Conservation (phyloP, 805 yeast species). For the Brettanomyces sp. region DNA sequence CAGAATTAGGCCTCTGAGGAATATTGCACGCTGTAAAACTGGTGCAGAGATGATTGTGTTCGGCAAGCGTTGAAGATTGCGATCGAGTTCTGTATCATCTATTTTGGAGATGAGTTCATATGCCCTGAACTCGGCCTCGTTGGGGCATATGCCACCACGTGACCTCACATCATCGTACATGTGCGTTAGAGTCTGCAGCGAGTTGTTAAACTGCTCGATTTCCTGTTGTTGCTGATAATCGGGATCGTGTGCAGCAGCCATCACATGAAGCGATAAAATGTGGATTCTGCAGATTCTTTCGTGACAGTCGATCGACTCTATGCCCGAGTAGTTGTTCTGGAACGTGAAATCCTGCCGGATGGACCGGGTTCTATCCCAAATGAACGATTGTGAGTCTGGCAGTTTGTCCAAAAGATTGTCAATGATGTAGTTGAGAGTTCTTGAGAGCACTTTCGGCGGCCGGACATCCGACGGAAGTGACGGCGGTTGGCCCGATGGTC, state of each 20-base stretch:
- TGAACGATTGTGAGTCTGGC: constrained; percentile 80
- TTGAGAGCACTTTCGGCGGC: constrained; percentile 68
- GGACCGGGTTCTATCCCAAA: constrained; percentile 97
- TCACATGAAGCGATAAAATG: constrained; percentile 67
- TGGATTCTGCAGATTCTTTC: constrained; percentile 89
- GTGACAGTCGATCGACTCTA: constrained; percentile 88
- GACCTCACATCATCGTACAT: constrained; percentile 75
- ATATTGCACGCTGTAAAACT: constrained; percentile 61
- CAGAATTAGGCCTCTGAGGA: constrained; percentile 55
- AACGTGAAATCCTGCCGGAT: constrained; percentile 95
- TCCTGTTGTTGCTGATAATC: constrained; percentile 94
- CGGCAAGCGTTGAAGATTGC: constrained; percentile 66
- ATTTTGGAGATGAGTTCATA: constrained; percentile 73
- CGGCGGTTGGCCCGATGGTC: constrained; percentile 98
- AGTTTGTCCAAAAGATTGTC: constrained; percentile 52
- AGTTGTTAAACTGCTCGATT: constrained; percentile 85
- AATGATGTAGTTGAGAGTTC: constrained; percentile 64
- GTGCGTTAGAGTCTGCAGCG: constrained; percentile 79
- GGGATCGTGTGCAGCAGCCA: constrained; percentile 57
- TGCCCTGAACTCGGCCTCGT: constrained; percentile 90
- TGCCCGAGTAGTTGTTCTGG: constrained; percentile 88
- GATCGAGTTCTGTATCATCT: constrained; percentile 77
- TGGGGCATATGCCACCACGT: constrained; percentile 58
- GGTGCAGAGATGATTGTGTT: constrained; percentile 39
- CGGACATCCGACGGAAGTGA: constrained; percentile 96